Evolutionary conservation across 441 rosid genomes (phyloP).

Genomic region (Jatropha podagrica): DNA sequence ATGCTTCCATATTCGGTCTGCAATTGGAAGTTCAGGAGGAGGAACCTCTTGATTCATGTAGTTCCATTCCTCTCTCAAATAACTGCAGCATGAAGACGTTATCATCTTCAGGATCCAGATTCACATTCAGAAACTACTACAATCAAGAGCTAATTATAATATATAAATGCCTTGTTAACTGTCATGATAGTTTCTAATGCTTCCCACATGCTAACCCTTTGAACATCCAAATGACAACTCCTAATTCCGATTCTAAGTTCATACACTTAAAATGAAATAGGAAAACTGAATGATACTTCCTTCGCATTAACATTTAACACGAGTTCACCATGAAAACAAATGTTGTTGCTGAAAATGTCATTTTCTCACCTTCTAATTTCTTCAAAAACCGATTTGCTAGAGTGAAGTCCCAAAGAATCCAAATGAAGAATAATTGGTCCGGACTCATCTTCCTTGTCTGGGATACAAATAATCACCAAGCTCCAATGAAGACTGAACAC

Average conservation of each 20-base stretch:
- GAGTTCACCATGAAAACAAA: neutral
- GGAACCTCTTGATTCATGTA: constrained; percentile 49
- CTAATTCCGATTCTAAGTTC: constrained; percentile 8
- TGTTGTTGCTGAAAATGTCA: constrained; percentile 6
- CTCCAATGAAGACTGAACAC: constrained; percentile 90
- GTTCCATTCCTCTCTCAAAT: constrained; percentile 77
- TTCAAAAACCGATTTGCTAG: constrained; percentile 54
- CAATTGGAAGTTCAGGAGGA: constrained; percentile 54
- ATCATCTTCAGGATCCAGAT: constrained; percentile 14
- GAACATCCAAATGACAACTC: neutral
- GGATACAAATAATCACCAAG: constrained; percentile 86
- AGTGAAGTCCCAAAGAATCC: constrained; percentile 84
- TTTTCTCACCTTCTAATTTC: constrained; percentile 74
- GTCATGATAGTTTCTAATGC: constrained; percentile 2
- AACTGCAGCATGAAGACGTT: constrained; percentile 43
- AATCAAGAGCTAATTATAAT: neutral
- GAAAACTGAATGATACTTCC: neutral
- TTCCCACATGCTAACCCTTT: neutral
- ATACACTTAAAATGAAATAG: neutral
- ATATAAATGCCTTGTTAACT: neutral
- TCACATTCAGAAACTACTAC: constrained; percentile 12
- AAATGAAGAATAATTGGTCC: constrained; percentile 86
- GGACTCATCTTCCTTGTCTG: constrained; percentile 73
- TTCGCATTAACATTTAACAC: neutral
- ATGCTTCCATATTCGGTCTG: constrained; percentile 55